Evolutionary conservation across 129 eudicot species (phyloP).

Genomic region (Oenanthe sinensis): DNA sequence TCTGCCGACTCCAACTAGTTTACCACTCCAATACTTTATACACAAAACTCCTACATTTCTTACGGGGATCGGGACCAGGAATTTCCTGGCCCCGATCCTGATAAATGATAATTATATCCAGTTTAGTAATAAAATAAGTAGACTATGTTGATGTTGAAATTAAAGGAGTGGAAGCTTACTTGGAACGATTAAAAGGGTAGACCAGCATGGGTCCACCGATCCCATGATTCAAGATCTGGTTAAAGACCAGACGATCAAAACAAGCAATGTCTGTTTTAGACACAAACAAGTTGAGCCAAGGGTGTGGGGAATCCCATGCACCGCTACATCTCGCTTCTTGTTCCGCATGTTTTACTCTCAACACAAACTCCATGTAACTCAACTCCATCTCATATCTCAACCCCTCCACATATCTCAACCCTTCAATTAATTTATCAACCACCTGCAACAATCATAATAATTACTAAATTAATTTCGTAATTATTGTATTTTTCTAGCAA

Average conservation of each 20-base stretch:
- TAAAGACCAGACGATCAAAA: constrained; percentile 47
- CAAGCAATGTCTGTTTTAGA: constrained; percentile 55
- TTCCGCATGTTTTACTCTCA: constrained; percentile 70
- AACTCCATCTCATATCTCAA: constrained; percentile 51
- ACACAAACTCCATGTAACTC: constrained; percentile 60
- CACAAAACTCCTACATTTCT: too few species aligned
- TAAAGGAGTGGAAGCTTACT: constrained; percentile 27
- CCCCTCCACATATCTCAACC: constrained; percentile 39
- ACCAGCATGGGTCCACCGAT: constrained; percentile 88
- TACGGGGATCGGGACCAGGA: too few species aligned
- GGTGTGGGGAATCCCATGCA: constrained; percentile 94
- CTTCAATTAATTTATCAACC: constrained; percentile 46
- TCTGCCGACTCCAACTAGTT: not conserved
- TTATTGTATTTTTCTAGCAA: not conserved
- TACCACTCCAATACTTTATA: not conserved
- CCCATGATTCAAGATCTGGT: constrained; percentile 55
- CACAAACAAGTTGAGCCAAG: constrained; percentile 87
- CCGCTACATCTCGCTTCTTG: constrained; percentile 58
- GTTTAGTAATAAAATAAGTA: too few species aligned
- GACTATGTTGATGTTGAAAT: not conserved
- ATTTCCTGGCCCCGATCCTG: too few species aligned
- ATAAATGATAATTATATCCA: not conserved
- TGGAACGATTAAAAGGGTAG: constrained; percentile 73
- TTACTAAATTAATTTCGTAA: not conserved
- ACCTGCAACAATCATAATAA: constrained; percentile 23